These are phyloP conservation scores for Hevea brasiliensis DNA, from an alignment of 345 rosid species.

Conservation along the genomic window DNA sequence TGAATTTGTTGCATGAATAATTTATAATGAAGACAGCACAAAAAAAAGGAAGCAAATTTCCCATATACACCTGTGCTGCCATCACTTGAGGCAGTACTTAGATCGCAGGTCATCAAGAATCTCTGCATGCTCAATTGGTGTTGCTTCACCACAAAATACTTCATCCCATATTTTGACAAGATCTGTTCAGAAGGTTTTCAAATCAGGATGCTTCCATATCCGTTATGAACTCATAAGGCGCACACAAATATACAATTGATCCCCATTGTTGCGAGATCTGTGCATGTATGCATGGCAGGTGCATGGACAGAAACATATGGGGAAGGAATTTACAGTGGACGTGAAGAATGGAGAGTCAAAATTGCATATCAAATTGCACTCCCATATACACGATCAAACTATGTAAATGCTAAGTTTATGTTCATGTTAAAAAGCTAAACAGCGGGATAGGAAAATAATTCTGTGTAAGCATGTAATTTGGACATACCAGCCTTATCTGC, in stretches of 20 bases:
- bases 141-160: constrained; percentile 60
- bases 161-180: constrained; percentile 70
- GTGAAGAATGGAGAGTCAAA: no score
- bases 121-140: constrained; percentile 60
- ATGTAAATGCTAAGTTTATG: neutral
- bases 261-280: neutral
- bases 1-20: neutral
- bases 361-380: no score
- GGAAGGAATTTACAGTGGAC: no score
- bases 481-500: constrained; percentile 68
- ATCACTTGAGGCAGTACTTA: constrained; percentile 46
- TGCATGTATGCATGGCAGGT: neutral
- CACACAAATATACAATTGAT: neutral
- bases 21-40: neutral
- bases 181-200: constrained; percentile 47
- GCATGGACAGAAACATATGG: neutral
- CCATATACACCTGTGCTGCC: neutral
- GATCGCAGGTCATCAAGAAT: constrained; percentile 52
- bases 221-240: neutral
- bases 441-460: neutral
- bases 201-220: constrained; percentile 12
- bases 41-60: neutral
- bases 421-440: neutral
- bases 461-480: neutral
- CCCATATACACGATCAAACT: neutral